Percentiles rank a stretch among this genome's conserved stretches.
phyloP scores from a whole-genome alignment of 768 basidiomycete genomes.

The Lentinula lateritia region DNA sequence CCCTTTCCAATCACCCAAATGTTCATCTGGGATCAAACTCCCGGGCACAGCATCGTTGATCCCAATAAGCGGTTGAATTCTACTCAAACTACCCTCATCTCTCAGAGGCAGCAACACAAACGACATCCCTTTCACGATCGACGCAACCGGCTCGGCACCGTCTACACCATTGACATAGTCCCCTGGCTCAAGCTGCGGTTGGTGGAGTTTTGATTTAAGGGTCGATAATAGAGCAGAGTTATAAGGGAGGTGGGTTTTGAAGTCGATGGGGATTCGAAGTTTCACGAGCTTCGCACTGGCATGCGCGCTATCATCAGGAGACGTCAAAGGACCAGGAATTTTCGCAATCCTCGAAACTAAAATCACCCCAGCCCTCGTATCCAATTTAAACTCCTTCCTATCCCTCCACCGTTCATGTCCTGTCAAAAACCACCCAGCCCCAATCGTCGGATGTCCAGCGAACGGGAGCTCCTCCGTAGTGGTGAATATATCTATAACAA shows the following conservation, averaged over 20 bases:
- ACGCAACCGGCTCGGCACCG: constrained; percentile 30
- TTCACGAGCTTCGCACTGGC: constrained; percentile 15
- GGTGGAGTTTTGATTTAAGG: constrained; percentile 21
- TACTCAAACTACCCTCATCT: constrained; percentile 31
- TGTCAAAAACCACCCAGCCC: constrained; percentile 37
- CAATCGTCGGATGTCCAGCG: constrained; percentile 41
- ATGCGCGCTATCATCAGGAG: neutral
- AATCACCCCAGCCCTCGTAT: constrained; percentile 37
- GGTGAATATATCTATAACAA: constrained; percentile 37
- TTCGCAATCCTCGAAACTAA: constrained; percentile 16
- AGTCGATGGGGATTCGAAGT: constrained; percentile 34
- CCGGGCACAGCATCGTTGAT: constrained; percentile 16
- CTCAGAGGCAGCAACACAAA: constrained; percentile 33
- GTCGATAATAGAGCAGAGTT: constrained; percentile 8
- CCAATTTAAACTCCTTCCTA: constrained; percentile 21
- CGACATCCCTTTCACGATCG: constrained; percentile 44
- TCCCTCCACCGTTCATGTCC: constrained; percentile 16
- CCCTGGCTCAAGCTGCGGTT: constrained; percentile 19
- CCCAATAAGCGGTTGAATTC: constrained; percentile 17
- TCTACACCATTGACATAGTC: constrained; percentile 32
- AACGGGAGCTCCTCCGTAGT: constrained; percentile 34
- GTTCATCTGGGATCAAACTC: constrained; percentile 13
- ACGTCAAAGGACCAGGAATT: neutral
- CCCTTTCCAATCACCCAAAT: constrained; percentile 34
- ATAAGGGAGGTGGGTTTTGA: constrained; percentile 30